Conservation (phyloP, 768 basidiomycete species). For the Lactarius quietus region DNA sequence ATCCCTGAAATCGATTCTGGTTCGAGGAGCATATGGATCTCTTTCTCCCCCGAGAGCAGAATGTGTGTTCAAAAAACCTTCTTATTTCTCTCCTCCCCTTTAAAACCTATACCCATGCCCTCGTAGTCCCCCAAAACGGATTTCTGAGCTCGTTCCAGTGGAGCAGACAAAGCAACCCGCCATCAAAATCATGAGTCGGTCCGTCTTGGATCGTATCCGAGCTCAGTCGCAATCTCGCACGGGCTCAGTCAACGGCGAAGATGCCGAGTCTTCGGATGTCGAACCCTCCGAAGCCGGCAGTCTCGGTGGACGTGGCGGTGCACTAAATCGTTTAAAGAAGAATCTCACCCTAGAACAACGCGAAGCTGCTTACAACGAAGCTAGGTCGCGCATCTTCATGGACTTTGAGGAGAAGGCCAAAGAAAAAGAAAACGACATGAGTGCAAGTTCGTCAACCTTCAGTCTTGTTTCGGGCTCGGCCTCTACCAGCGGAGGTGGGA, state of each 20-base stretch:
- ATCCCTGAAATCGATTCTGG: slow-evolving; percentile 60
- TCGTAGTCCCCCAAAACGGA: slow-evolving; percentile 60
- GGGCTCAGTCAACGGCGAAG: slow-evolving; percentile 70
- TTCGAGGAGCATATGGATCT: slow-evolving; percentile 60
- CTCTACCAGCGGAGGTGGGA: slow-evolving; percentile 49
- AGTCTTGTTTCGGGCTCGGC: slow-evolving; percentile 69
- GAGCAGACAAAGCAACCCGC: slow-evolving; percentile 69
- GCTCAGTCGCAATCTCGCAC: slow-evolving; percentile 65
- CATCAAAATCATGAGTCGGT: slow-evolving; percentile 85
- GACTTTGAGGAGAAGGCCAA: slow-evolving; percentile 62
- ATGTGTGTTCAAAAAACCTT: slow-evolving; percentile 51
- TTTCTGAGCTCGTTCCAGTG: slow-evolving; percentile 74
- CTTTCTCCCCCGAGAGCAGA: slow-evolving; percentile 58
- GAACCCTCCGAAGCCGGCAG: slow-evolving; percentile 83
- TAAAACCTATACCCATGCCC: slow-evolving; percentile 25
- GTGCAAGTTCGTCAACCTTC: slow-evolving; percentile 70
- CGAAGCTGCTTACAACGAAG: slow-evolving; percentile 86
- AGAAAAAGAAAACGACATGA: slow-evolving; percentile 65
- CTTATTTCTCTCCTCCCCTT: slow-evolving; percentile 7
- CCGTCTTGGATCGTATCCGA: slow-evolving; percentile 48
- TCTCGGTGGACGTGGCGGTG: slow-evolving; percentile 60
- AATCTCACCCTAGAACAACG: slow-evolving; percentile 80
- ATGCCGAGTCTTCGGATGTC: slow-evolving; percentile 70
- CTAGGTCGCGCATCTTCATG: slow-evolving; percentile 83
- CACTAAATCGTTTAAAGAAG: slow-evolving; percentile 56